Evolutionary conservation across 2,329 filamentous ascomycete genomes (phyloP).

Genomic region (Chaetoscypha palmicola): DNA sequence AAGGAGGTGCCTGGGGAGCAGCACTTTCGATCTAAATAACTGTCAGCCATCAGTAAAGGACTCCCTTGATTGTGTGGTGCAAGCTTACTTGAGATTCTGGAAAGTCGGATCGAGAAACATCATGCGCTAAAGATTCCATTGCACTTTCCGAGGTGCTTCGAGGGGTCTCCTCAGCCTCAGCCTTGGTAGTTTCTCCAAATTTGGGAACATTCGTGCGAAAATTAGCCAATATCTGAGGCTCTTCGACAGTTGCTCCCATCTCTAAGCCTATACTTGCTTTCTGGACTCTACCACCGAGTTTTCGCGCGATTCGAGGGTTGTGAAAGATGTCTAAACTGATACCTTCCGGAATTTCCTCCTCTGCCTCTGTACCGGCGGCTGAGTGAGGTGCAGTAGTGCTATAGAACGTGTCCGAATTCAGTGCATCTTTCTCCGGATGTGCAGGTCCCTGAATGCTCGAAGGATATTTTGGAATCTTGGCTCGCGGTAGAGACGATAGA

Average conservation of each 20-base stretch:
- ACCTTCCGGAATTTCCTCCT: constrained; percentile 45
- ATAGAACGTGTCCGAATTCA: constrained; percentile 31
- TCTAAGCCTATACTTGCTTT: constrained; percentile 21
- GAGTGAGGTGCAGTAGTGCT: constrained; percentile 29
- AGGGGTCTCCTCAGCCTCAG: no score
- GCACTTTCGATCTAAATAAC: constrained; percentile 23
- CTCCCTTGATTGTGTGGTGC: constrained; percentile 7
- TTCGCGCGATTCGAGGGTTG: constrained; percentile 48
- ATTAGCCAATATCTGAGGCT: not conserved
- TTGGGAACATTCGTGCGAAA: not conserved
- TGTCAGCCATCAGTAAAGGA: constrained; percentile 42
- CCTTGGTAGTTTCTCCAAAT: no score
- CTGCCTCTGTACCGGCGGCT: constrained; percentile 16
- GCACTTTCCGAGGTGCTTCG: constrained; percentile 30
- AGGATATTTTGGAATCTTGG: constrained; percentile 47
- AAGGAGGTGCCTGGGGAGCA: constrained; percentile 33
- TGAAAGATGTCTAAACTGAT: constrained; percentile 56
- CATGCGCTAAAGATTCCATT: constrained; percentile 39
- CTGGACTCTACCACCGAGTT: constrained; percentile 42
- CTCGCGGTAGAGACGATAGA: constrained; percentile 44
- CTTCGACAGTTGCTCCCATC: constrained; percentile 23
- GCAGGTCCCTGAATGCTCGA: constrained; percentile 30
- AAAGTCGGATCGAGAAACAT: constrained; percentile 37
- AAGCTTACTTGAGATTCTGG: constrained; percentile 18
- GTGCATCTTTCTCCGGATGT: constrained; percentile 13